Percentiles rank a stretch among this genome's conserved stretches.
Conservation (phyloP, 1,284 basidiomycete species). For the Sanghuangporus baumii region DNA sequence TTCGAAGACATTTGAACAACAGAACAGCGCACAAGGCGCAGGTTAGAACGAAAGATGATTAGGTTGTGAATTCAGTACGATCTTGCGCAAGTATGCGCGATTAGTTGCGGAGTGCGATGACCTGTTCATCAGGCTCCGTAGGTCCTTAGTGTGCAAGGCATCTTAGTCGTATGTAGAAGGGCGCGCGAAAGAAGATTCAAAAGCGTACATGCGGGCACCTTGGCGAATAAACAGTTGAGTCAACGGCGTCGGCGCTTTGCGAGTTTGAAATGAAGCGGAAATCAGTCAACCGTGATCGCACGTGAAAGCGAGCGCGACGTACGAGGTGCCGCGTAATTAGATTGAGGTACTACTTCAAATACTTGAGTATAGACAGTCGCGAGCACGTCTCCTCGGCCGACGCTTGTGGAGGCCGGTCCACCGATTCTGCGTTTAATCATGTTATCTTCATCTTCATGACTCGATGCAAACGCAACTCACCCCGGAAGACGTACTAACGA, state of each 20-base stretch:
- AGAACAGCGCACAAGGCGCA: not conserved
- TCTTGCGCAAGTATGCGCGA: not conserved
- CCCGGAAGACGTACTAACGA: constrained; percentile 71
- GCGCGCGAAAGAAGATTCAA: constrained; percentile 28
- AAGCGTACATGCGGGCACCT: constrained; percentile 68
- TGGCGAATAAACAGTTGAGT: constrained; percentile 72
- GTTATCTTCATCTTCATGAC: not conserved
- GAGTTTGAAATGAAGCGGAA: not conserved
- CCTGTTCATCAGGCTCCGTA: constrained; percentile 12
- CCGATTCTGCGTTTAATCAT: constrained; percentile 3
- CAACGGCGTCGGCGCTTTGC: constrained; percentile 32
- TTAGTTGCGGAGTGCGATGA: not conserved
- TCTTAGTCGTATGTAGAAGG: constrained; percentile 15
- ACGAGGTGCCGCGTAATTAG: constrained; percentile 77
- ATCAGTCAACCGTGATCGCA: not conserved
- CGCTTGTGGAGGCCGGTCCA: constrained; percentile 5
- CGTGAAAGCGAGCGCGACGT: constrained; percentile 30
- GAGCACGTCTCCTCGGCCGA: constrained; percentile 50
- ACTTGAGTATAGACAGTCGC: constrained; percentile 62
- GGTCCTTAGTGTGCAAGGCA: constrained; percentile 17
- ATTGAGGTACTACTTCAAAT: constrained; percentile 72
- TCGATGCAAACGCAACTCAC: constrained; percentile 42
- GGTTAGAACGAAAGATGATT: not conserved
- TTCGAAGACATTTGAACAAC: not conserved
- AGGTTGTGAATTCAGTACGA: not conserved